These are phyloP conservation scores for Hypholoma sublateritium DNA, from an alignment of 768 basidiomycete species.

Conservation along the genomic window DNA sequence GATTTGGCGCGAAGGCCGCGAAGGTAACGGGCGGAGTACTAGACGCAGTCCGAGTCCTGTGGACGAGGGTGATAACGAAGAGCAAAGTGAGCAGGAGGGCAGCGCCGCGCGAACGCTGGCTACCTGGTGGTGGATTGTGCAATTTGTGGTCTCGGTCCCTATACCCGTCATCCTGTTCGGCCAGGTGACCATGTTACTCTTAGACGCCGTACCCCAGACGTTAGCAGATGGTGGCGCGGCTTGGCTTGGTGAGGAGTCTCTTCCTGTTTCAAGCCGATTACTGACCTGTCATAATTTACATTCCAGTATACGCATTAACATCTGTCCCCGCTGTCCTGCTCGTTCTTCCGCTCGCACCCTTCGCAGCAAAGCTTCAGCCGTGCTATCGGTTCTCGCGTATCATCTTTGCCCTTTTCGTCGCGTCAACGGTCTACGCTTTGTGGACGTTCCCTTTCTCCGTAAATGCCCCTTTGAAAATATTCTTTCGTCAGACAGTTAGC, in stretches of 20 bases:
- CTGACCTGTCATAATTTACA: neutral
- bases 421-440: conserved; percentile 45
- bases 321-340: conserved; percentile 17
- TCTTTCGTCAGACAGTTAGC: conserved; percentile 63
- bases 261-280: neutral
- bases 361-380: conserved; percentile 24
- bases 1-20: conserved; percentile 9
- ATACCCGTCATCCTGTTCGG: conserved; percentile 26
- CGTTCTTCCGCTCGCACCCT: conserved; percentile 25
- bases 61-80: neutral
- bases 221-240: conserved; percentile 28
- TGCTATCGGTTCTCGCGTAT: conserved; percentile 16
- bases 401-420: conserved; percentile 46
- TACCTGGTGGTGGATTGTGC: conserved; percentile 30
- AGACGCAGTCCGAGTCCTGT: neutral
- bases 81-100: conserved; percentile 13
- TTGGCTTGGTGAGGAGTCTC: conserved; percentile 17
- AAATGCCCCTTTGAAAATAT: conserved; percentile 64
- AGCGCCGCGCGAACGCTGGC: conserved; percentile 9
- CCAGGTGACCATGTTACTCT: conserved; percentile 25
- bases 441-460: conserved; percentile 56
- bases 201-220: conserved; percentile 27
- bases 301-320: conserved; percentile 21
- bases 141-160: conserved; percentile 27
- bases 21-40: neutral